Percentiles rank a stretch among this genome's conserved stretches.
These are phyloP conservation scores for Mortierella sp. DNA, from an alignment of 371 early-diverging fungal genomes.

Conservation along the genomic window DNA sequence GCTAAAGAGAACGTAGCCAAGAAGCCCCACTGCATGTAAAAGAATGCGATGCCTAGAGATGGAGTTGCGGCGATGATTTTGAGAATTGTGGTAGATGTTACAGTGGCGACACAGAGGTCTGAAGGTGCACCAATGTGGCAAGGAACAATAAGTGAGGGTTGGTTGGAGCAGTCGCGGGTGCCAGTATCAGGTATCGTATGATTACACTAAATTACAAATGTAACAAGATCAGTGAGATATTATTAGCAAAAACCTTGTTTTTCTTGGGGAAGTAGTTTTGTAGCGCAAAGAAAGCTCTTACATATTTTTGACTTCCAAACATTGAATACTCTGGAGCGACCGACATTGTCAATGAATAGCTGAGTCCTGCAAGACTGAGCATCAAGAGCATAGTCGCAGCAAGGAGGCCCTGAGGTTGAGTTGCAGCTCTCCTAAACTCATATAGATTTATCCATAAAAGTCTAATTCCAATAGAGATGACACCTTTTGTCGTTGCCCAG, in stretches of 20 bases:
- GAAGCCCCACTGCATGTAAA: constrained; percentile 66
- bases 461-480: constrained; percentile 70
- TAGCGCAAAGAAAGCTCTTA: constrained; percentile 48
- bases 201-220: constrained; percentile 62
- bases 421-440: constrained; percentile 62
- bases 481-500: constrained; percentile 69
- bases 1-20: constrained; percentile 61
- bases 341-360: constrained; percentile 67
- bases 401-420: constrained; percentile 74
- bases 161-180: constrained; percentile 60
- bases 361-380: constrained; percentile 67
- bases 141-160: constrained; percentile 62
- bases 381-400: constrained; percentile 63
- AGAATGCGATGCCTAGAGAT: constrained; percentile 64
- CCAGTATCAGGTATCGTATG: constrained; percentile 47
- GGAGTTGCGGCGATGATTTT: constrained; percentile 62
- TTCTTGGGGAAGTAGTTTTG: background rate
- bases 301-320: constrained; percentile 77
- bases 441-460: constrained; percentile 71
- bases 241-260: background rate
- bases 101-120: constrained; percentile 69
- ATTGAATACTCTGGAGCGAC: constrained; percentile 76
- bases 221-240: background rate
- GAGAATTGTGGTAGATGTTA: constrained; percentile 63
- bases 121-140: constrained; percentile 66